Conservation (phyloP, 2,329 filamentous ascomycete species). For the Colletotrichum sp. region DNA sequence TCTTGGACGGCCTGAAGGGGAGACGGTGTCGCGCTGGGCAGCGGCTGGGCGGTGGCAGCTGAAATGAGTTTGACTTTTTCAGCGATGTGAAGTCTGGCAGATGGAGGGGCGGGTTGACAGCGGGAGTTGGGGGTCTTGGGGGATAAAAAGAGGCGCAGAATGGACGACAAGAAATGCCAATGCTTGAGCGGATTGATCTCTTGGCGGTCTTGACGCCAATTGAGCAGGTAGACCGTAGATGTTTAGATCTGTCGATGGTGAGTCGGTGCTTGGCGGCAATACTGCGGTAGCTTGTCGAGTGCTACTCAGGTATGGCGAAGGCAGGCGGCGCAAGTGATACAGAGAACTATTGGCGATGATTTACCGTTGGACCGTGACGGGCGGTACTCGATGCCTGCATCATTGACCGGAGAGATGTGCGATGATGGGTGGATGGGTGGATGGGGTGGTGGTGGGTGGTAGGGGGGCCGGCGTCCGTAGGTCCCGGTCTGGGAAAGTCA, state of each 20-base stretch:
- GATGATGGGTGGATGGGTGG: background rate
- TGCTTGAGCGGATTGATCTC: background rate
- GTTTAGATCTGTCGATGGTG: background rate
- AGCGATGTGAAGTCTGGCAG: background rate
- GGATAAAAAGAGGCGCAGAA: conserved; percentile 2
- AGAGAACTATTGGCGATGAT: background rate
- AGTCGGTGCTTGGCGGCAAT: background rate
- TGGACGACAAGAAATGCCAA: conserved; percentile 16
- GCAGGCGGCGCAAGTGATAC: background rate
- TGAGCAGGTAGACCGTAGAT: background rate
- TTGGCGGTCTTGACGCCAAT: conserved; percentile 1
- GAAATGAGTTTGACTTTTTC: background rate
- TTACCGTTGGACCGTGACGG: background rate
- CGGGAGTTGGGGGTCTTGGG: background rate
- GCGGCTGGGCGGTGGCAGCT: conserved; percentile 2
- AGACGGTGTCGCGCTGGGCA: conserved; percentile 5
- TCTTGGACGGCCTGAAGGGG: conserved; percentile 1
- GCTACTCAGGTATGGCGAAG: background rate
- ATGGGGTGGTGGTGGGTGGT: background rate
- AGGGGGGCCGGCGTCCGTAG: conserved; percentile 1
- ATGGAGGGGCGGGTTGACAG: background rate
- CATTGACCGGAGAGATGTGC: background rate
- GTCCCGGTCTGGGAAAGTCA: conserved; percentile 16
- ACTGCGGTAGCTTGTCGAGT: background rate
- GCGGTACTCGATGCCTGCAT: background rate